Percentiles rank a stretch among this genome's conserved stretches.
These are phyloP conservation scores for Kodamaea suecica DNA, from an alignment of 1,139 yeast species.

Conservation along the genomic window DNA sequence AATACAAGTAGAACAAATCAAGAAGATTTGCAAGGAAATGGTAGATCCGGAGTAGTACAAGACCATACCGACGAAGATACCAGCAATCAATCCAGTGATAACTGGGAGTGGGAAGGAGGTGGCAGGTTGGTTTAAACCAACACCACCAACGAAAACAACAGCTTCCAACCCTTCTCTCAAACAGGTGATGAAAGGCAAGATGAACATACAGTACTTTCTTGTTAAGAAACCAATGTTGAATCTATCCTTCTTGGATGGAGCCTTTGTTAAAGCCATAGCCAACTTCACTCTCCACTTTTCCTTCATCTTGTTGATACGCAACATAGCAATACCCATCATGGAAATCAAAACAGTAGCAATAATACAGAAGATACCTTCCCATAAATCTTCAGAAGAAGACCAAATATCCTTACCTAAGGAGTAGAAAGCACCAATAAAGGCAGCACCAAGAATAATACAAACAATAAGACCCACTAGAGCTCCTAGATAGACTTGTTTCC, in stretches of 20 bases:
- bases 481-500: conserved; percentile 29
- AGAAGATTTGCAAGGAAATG: conserved; percentile 39
- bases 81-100: conserved; percentile 33
- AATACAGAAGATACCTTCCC: conserved; percentile 29
- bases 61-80: conserved; percentile 33
- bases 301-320: conserved; percentile 38
- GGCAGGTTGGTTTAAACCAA: conserved; percentile 42
- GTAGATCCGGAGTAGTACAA: conserved; percentile 44
- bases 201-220: conserved; percentile 36
- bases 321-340: conserved; percentile 28
- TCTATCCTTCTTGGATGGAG: conserved; percentile 16
- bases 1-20: conserved; percentile 41
- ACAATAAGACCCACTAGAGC: conserved; percentile 21
- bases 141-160: conserved; percentile 47
- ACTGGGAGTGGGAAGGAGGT: conserved; percentile 41
- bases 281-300: conserved; percentile 49
- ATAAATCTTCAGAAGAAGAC: conserved; percentile 25
- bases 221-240: conserved; percentile 23
- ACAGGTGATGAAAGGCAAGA: conserved; percentile 43
- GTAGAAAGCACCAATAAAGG: conserved; percentile 25
- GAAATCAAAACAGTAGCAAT: conserved; percentile 26
- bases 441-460: conserved; percentile 24
- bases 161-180: conserved; percentile 50
- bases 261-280: conserved; percentile 34
- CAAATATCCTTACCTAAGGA: conserved; percentile 21